Evolutionary conservation across 306 rosid species (phyloP), one percentile per base, ranked within the genome.

Genomic region (Chamaecrista fasciculata): DNA sequence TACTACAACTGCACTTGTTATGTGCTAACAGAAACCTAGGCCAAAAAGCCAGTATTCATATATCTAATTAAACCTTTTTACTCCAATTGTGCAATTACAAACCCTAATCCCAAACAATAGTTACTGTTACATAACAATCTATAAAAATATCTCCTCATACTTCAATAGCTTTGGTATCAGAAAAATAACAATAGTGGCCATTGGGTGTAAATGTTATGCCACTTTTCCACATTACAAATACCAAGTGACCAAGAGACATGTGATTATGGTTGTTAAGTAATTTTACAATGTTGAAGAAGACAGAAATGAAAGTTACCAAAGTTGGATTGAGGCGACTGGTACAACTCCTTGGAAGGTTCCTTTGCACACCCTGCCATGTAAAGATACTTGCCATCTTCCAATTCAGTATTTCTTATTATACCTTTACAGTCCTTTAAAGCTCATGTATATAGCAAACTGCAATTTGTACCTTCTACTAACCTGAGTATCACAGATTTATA

Each of bases 321-420:
- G 82, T 75, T 50, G 91, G 87, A 73, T 83, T 80, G 58, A 77
- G 51, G 58, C 62, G 80, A 71, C 66, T 60, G 40, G 65, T 69
- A 66, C 91, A 86, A 25, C 82, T 78, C 31, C 33, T 58, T n/a
- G 91, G 87, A 33, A 86, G 82, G 77, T 66, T 78, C 66, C 71
- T 83, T 62, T 70, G 61, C 26, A 83, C 74, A 46, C 60, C 84
- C 91, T 86, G 36, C 43, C 55, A 70, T 25, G 43, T 2, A 46
- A 46, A 66, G 6, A 70, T n/a, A 11, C 21, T 37, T 25, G 34
- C 31, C 58, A 66, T 26, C 10, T 6, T 63, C 48, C 11, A 60
- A 7, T 67, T 70, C 10, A 72, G 58, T 46, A 11, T 51, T 11
- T 21, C 23, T 31, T 39, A 23, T 15, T 14, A 11, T 11, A 12